These are phyloP conservation scores for Pseudopithomyces chartarum DNA, from an alignment of 2,329 filamentous ascomycete species.

Conservation along the genomic window DNA sequence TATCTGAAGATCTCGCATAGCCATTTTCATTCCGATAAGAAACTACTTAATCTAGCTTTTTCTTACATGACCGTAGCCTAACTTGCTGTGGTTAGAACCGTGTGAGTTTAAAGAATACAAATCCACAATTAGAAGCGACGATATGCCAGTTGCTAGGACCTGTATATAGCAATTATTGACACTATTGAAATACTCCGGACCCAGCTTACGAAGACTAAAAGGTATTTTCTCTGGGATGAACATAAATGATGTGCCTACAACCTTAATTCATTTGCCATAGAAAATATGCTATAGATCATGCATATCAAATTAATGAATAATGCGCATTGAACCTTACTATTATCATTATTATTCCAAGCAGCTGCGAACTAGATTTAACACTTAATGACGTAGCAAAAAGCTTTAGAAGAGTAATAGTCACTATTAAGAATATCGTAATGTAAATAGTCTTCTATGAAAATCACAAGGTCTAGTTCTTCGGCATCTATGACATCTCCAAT, in stretches of 20 bases:
- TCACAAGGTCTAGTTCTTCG: conserved; percentile 63
- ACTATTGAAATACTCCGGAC: conserved; percentile 80
- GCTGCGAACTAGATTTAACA: conserved; percentile 64
- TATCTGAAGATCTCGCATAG: conserved; percentile 19
- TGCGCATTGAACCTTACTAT: conserved; percentile 52
- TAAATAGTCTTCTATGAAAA: conserved; percentile 73
- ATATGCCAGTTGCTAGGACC: conserved; percentile 69
- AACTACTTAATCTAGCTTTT: conserved; percentile 93
- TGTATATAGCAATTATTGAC: conserved; percentile 95
- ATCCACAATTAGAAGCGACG: conserved; percentile 53
- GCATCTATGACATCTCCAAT: conserved; percentile 61
- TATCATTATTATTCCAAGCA: conserved; percentile 74
- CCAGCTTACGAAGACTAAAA: conserved; percentile 80
- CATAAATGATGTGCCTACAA: conserved; percentile 23
- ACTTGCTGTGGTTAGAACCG: conserved; percentile 82
- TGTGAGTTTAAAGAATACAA: conserved; percentile 91
- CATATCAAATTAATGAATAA: background rate
- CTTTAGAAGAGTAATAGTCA: conserved; percentile 17
- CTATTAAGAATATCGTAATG: conserved; percentile 64
- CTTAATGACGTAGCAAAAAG: conserved; percentile 53
- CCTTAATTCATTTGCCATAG: conserved; percentile 2
- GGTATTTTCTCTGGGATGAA: conserved; percentile 57
- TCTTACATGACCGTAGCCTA: conserved; percentile 93
- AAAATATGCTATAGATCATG: background rate
- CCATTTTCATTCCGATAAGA: conserved; percentile 15